Conservation (phyloP, 2,329 filamentous ascomycete genomes). For the Xylariomycetidae sp. region DNA sequence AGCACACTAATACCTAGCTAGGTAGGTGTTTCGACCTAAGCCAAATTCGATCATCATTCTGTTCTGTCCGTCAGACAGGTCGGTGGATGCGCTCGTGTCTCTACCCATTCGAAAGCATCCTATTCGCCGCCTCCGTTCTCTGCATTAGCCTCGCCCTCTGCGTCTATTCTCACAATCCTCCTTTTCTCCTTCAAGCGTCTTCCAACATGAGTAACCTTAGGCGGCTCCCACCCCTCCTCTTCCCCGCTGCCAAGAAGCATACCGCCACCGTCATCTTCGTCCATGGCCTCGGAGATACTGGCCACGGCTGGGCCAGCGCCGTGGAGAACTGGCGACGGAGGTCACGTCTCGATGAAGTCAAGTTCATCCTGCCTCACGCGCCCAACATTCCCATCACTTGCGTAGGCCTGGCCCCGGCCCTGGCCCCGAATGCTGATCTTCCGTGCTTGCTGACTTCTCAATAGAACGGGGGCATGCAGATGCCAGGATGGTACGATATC, state of each 20-base stretch:
- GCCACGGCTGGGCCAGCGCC: constrained; percentile 72
- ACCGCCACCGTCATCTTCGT: constrained; percentile 93
- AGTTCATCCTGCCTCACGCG: constrained; percentile 92
- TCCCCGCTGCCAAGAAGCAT: constrained; percentile 47
- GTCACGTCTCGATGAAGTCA: constrained; percentile 78
- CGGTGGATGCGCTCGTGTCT: no score
- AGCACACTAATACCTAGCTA: no score
- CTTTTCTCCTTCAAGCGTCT: neutral
- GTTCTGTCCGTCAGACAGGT: no score
- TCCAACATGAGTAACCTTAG: no score
- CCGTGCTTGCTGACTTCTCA: no score
- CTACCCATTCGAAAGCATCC: no score
- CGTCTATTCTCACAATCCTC: neutral
- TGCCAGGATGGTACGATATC: constrained; percentile 89
- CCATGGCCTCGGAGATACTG: constrained; percentile 85
- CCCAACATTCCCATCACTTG: constrained; percentile 81
- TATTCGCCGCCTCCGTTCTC: no score
- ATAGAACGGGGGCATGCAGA: constrained; percentile 69
- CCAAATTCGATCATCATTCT: no score
- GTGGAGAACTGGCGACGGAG: constrained; percentile 84
- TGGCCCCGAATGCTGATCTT: no score
- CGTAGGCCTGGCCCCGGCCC: no score
- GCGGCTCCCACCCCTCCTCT: constrained; percentile 24
- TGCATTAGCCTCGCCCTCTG: no score
- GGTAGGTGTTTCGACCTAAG: no score